A percentile compares a stretch with the other conserved stretches of the same genome.
Evolutionary conservation across 139 green algal species (phyloP).

Genomic region (Nannochloris sp.): DNA sequence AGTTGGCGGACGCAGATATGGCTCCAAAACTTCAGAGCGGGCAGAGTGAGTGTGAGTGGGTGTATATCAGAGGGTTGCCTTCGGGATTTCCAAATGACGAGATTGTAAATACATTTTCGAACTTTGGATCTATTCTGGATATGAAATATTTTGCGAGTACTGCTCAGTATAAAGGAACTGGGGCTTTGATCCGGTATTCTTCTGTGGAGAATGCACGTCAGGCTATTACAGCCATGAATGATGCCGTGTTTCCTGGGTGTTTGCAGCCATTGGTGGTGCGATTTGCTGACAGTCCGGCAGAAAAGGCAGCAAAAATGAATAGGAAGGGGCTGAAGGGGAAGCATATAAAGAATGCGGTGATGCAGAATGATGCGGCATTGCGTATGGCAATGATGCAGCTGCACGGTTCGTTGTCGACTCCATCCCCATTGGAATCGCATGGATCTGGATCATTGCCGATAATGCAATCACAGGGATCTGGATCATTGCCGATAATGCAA

Average conservation of each 20-base stretch:
- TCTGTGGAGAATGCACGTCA: slow-evolving; percentile 29
- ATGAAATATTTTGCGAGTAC: slow-evolving; percentile 23
- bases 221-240: slow-evolving; percentile 48
- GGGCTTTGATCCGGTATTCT: slow-evolving; percentile 43
- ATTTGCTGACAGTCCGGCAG: slow-evolving; percentile 46
- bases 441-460: too few relatives aligned
- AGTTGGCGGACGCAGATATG: slow-evolving; percentile 24
- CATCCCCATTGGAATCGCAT: too few relatives aligned
- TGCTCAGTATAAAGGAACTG: slow-evolving; percentile 21
- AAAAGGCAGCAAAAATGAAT: slow-evolving; percentile 45
- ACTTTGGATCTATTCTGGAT: slow-evolving; percentile 2
- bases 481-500: too few relatives aligned
- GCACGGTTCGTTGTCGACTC: too few relatives aligned
- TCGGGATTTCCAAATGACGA: neutral
- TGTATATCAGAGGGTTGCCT: slow-evolving; percentile 4
- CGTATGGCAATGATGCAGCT: too few relatives aligned
- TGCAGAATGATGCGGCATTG: neutral
- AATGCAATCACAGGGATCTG: too few relatives aligned
- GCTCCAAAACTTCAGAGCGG: slow-evolving; percentile 20
- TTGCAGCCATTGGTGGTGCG: slow-evolving; percentile 40
- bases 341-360: neutral
- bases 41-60: slow-evolving; percentile 14
- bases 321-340: slow-evolving; percentile 16
- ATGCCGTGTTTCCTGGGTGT: slow-evolving; percentile 24
- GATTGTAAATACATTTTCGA: neutral